phyloP scores from a whole-genome alignment of 2,329 filamentous ascomycete species.

The Helminthosporium solani region DNA sequence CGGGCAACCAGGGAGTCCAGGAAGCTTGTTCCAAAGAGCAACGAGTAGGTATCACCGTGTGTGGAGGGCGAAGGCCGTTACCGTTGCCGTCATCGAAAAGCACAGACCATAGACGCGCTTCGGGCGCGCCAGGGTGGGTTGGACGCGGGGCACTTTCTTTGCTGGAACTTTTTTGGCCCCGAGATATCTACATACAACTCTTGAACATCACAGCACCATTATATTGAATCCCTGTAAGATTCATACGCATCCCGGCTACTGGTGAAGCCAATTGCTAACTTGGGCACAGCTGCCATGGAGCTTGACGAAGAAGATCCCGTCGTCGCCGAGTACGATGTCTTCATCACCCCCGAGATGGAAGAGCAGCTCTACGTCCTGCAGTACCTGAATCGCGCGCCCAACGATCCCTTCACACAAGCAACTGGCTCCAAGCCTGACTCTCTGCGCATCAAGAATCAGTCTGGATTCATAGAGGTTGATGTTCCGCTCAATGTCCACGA shows the following conservation, averaged over 20 bases:
- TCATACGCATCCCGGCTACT: no score
- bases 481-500: slow-evolving; percentile 70
- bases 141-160: slow-evolving; percentile 19
- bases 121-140: slow-evolving; percentile 13
- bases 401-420: slow-evolving; percentile 62
- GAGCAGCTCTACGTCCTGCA: slow-evolving; percentile 71
- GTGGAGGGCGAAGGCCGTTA: slow-evolving; percentile 3
- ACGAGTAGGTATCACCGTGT: slow-evolving; percentile 15
- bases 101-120: slow-evolving; percentile 20
- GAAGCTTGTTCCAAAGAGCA: slow-evolving; percentile 15
- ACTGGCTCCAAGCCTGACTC: slow-evolving; percentile 60
- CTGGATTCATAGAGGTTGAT: slow-evolving; percentile 88
- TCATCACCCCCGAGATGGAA: slow-evolving; percentile 73
- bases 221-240: no score
- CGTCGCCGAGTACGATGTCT: slow-evolving; percentile 71
- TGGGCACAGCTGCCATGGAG: slow-evolving; percentile 20
- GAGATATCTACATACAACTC: background rate
- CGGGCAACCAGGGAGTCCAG: background rate
- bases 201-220: no score
- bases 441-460: slow-evolving; percentile 77
- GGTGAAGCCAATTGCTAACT: slow-evolving; percentile 5
- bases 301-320: slow-evolving; percentile 51
- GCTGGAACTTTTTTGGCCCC: background rate
- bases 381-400: slow-evolving; percentile 74
- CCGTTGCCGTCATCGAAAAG: slow-evolving; percentile 25